Conservation (phyloP, 768 basidiomycete species). For the Boletus pseudopeckii region DNA sequence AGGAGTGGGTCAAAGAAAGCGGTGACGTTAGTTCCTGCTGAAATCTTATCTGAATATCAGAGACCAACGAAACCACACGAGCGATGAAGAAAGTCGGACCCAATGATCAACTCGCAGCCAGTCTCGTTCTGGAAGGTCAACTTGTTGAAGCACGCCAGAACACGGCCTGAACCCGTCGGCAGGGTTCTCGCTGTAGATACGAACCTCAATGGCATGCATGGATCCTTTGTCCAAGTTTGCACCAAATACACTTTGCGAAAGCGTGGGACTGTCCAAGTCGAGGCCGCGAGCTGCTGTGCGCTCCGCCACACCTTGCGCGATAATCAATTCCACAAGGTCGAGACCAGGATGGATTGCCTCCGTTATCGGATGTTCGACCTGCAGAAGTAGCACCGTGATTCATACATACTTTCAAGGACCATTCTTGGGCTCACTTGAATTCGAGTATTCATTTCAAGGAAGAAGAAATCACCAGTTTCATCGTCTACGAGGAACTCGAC, state of each 20-base stretch:
- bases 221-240: constrained; percentile 10
- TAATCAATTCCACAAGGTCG: constrained; percentile 65
- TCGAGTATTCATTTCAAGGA: constrained; percentile 71
- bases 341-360: constrained; percentile 52
- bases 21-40: constrained; percentile 49
- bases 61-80: background rate
- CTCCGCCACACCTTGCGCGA: constrained; percentile 50
- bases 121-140: constrained; percentile 37
- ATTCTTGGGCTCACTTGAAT: constrained; percentile 41
- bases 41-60: constrained; percentile 32
- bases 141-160: constrained; percentile 60
- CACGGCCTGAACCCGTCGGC: constrained; percentile 53
- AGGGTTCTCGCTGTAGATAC: constrained; percentile 64
- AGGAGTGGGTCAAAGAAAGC: constrained; percentile 57
- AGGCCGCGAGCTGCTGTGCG: constrained; percentile 14
- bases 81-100: constrained; percentile 34
- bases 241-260: constrained; percentile 41
- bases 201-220: constrained; percentile 50
- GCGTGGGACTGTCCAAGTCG: constrained; percentile 17
- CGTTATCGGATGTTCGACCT: constrained; percentile 69
- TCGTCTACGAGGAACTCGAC: constrained; percentile 66
- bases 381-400: background rate
- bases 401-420: background rate
- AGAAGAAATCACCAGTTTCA: constrained; percentile 52
- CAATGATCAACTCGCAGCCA: constrained; percentile 65